A percentile compares a stretch with the other conserved stretches of the same genome.
phyloP scores from a whole-genome alignment of 2,329 filamentous ascomycete genomes.

The Fusarium humuli region DNA sequence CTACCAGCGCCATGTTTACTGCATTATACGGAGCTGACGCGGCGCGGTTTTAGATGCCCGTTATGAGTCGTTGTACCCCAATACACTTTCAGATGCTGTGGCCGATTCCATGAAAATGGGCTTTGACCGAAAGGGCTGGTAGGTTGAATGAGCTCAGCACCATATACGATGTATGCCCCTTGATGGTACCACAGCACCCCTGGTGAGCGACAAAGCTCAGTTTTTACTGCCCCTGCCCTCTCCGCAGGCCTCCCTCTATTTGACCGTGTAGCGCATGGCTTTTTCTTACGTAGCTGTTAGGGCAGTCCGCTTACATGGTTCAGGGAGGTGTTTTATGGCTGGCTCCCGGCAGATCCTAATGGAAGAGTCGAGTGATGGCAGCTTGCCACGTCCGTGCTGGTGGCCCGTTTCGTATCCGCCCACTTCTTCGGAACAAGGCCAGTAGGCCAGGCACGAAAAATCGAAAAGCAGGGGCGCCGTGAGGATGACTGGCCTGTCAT shows the following conservation, averaged over 20 bases:
- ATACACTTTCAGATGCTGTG: neutral
- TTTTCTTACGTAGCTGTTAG: conserved; percentile 26
- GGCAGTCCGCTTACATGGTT: conserved; percentile 34
- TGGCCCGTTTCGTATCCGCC: conserved; percentile 29
- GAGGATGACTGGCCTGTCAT: conserved; percentile 4
- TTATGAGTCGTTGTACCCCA: conserved; percentile 10
- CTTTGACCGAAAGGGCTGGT: conserved; percentile 7
- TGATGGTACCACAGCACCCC: conserved; percentile 42
- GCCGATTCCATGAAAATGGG: neutral
- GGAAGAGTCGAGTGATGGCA: conserved; percentile 29
- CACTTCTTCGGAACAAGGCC: conserved; percentile 21
- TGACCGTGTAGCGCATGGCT: conserved; percentile 20
- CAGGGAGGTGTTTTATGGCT: conserved; percentile 30
- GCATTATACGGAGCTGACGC: conserved; percentile 6
- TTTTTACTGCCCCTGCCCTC: conserved; percentile 16
- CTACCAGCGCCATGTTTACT: neutral
- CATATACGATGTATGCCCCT: conserved; percentile 23
- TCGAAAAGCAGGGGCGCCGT: conserved; percentile 24
- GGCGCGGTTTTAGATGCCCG: neutral
- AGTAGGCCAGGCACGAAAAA: conserved; percentile 29
- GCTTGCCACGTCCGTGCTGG: conserved; percentile 44
- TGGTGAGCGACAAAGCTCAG: conserved; percentile 24
- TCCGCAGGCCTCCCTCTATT: conserved; percentile 22
- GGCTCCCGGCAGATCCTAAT: conserved; percentile 41
- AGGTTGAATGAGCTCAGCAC: conserved; percentile 14